Percentiles rank a stretch among this genome's conserved stretches.
These are phyloP conservation scores for Taphrina sp. DNA, from an alignment of 1,139 yeast genomes.

Conservation along the genomic window DNA sequence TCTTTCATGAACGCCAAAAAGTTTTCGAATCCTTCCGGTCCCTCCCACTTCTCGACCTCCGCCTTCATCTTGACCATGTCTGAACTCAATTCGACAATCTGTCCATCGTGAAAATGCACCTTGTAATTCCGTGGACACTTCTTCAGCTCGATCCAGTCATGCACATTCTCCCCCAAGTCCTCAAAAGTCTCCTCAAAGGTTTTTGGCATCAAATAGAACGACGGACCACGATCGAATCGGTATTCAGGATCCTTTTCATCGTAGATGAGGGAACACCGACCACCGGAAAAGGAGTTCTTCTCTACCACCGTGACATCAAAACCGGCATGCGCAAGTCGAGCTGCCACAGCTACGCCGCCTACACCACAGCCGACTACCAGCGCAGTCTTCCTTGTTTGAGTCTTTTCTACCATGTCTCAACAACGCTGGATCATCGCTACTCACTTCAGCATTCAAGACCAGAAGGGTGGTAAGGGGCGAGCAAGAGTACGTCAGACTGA, in stretches of 20 bases:
- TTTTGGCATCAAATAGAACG: constrained; percentile 33
- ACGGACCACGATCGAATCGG: constrained; percentile 32
- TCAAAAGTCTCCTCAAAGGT: constrained; percentile 30
- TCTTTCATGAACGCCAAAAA: constrained; percentile 31
- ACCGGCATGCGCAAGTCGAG: constrained; percentile 32
- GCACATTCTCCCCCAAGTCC: constrained; percentile 30
- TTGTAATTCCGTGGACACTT: constrained; percentile 28
- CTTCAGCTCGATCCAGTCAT: constrained; percentile 19
- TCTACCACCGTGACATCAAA: constrained; percentile 32
- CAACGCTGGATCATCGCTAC: no score
- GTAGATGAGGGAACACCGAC: constrained; percentile 30
- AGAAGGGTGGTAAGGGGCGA: no score
- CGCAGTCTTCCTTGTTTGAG: constrained; percentile 13
- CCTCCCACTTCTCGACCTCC: constrained; percentile 32
- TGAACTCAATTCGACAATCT: constrained; percentile 22
- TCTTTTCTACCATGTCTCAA: neutral
- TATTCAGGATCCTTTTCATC: constrained; percentile 23
- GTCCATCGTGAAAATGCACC: constrained; percentile 33
- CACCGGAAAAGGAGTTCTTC: constrained; percentile 31
- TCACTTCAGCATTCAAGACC: no score
- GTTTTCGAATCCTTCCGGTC: constrained; percentile 27
- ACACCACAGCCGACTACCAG: constrained; percentile 31
- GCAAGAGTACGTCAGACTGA: no score
- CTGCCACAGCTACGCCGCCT: constrained; percentile 31
- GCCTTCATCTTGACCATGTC: constrained; percentile 33